phyloP scores from a whole-genome alignment of 148 eudicot genomes.

The Rhododendron mucronatum region DNA sequence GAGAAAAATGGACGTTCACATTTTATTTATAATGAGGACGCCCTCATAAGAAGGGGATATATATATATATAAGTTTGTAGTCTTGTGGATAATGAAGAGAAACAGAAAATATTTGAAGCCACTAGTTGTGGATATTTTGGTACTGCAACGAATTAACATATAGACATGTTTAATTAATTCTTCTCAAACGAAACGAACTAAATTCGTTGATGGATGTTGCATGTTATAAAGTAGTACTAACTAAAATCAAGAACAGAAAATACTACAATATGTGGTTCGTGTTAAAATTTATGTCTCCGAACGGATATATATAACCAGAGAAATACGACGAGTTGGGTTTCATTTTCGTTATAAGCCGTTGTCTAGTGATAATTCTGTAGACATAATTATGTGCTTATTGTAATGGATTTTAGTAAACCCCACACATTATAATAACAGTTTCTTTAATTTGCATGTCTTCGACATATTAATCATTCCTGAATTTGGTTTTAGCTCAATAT shows the following conservation, averaged over 20 bases:
- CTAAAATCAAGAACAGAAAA: not conserved
- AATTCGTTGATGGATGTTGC: not conserved
- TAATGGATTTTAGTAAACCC: not conserved
- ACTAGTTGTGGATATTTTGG: not conserved
- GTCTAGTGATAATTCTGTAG: not conserved
- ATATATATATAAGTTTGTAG: not conserved
- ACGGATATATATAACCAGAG: not conserved
- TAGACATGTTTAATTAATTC: not conserved
- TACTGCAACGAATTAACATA: too few relatives aligned
- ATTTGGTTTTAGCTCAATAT: conserved; percentile 17
- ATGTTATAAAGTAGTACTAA: not conserved
- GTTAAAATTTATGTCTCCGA: not conserved
- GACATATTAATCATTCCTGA: conserved; percentile 9
- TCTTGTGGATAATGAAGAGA: not conserved
- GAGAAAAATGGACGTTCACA: too few relatives aligned
- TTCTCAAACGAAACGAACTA: too few relatives aligned
- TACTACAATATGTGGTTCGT: not conserved
- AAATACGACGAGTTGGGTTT: not conserved
- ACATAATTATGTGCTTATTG: not conserved
- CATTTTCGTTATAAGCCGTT: not conserved
- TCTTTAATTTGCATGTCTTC: not conserved
- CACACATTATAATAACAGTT: too few relatives aligned
- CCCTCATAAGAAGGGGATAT: too few relatives aligned
- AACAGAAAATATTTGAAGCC: not conserved
- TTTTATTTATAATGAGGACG: too few relatives aligned